phyloP scores from a whole-genome alignment of 1,284 basidiomycete species.

The Agaricales sp. region DNA sequence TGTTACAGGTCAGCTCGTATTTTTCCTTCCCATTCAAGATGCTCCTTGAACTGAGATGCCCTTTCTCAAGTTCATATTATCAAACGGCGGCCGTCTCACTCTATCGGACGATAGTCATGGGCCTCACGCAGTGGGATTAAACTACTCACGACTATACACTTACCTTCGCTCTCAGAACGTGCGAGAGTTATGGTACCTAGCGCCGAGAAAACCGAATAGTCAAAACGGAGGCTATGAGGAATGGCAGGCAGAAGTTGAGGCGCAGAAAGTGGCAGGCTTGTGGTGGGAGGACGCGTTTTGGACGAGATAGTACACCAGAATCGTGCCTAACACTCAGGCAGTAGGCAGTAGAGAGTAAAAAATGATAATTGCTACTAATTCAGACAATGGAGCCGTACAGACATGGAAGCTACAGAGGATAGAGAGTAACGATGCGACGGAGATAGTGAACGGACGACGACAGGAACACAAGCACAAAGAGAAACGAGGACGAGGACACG shows the following conservation, averaged over 20 bases:
- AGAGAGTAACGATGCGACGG: not conserved
- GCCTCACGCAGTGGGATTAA: conserved; percentile 78
- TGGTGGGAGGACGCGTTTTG: too few species aligned
- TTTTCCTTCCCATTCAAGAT: conserved; percentile 1
- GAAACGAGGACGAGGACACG: not conserved
- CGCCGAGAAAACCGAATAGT: conserved; percentile 12
- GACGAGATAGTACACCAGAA: too few species aligned
- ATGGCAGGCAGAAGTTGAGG: too few species aligned
- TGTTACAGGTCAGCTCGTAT: conserved; percentile 53
- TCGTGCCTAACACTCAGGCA: too few species aligned
- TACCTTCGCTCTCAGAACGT: conserved; percentile 65
- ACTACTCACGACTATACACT: conserved; percentile 59
- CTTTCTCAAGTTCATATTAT: conserved; percentile 50
- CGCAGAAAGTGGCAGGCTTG: too few species aligned
- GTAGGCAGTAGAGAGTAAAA: too few species aligned
- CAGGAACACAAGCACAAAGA: not conserved
- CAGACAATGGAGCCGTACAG: not conserved
- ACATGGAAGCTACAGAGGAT: too few species aligned
- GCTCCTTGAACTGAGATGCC: conserved; percentile 6
- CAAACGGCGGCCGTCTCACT: conserved; percentile 63
- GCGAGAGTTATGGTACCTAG: conserved; percentile 66
- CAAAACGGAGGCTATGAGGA: too few species aligned
- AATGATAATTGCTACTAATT: not conserved
- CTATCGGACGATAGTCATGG: conserved; percentile 97
- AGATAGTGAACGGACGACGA: not conserved